A percentile compares a stretch with the other conserved stretches of the same genome.
These are phyloP conservation scores for Paraconiothyrium sp. DNA, from an alignment of 2,329 filamentous ascomycete species.

Conservation along the genomic window DNA sequence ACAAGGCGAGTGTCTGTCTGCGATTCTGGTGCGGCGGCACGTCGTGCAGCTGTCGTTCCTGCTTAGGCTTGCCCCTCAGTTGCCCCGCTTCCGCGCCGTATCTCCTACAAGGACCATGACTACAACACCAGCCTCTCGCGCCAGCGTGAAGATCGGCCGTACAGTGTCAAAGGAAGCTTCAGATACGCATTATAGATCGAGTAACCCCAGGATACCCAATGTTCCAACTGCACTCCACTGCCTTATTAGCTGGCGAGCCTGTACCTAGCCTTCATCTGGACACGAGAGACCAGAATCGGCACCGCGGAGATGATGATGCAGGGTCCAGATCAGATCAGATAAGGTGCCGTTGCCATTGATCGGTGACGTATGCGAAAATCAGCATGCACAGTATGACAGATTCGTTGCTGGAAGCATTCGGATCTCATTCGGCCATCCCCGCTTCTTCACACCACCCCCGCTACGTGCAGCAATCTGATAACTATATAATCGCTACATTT, in stretches of 20 bases:
- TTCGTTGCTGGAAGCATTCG: constrained; percentile 20
- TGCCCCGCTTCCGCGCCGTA: constrained; percentile 18
- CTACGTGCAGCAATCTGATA: constrained; percentile 22
- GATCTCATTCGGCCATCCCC: constrained; percentile 29
- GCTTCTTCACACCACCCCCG: constrained; percentile 30
- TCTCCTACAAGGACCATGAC: constrained; percentile 4
- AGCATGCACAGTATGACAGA: constrained; percentile 23
- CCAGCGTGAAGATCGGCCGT: neutral
- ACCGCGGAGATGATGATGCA: constrained; percentile 13
- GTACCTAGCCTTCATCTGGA: neutral
- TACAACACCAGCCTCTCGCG: neutral
- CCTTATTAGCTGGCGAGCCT: neutral
- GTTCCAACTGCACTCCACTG: neutral
- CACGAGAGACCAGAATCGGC: constrained; percentile 1
- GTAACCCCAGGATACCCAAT: neutral
- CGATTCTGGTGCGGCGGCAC: constrained; percentile 3
- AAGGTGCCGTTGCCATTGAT: neutral
- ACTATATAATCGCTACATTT: constrained; percentile 25
- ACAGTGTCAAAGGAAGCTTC: neutral
- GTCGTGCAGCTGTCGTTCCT: constrained; percentile 1
- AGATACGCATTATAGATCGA: neutral
- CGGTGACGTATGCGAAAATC: constrained; percentile 8
- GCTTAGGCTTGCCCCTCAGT: constrained; percentile 18
- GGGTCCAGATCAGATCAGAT: constrained; percentile 13
- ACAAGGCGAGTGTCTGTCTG: constrained; percentile 2